Base-by-base conservation (phyloP, 495 filamentous ascomycete species). In the Aspergillus indologenus region DNA sequence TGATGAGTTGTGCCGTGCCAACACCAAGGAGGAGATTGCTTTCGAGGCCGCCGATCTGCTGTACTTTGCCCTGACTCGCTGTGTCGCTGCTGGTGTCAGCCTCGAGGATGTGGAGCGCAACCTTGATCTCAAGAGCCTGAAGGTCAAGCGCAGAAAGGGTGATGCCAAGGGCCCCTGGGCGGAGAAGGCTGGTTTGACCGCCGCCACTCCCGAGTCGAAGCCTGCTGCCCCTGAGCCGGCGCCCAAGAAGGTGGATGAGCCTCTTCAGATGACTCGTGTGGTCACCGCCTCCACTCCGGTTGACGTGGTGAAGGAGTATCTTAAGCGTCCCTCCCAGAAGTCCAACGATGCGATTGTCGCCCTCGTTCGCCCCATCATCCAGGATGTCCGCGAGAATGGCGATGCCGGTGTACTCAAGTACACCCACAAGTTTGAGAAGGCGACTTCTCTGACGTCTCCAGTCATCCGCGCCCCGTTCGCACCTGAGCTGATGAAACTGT, bases 371-470 rank as follows among this genome's bases (percentile, higher is more conserved):
- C 94, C 94, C 2, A 98, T 98, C 63, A 89, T 98, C 61, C 83
- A 90, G 45, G 90, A 90, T 59, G 85, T 98, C 49, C 87, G 85
- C 20, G 75, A 83, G 20, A 81, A 86, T 45, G 95, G 94, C 23
- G 94, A 98, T 72, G 85, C 87, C 61, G 94, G 88, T 1, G 79
- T 98, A 15, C 82, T 98, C 49, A 86, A 87, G 54, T 97, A 96
- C 67, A 97, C 94, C 0, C 90, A 96, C 81, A 93, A 94, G 75
- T 98, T 98, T 64, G 94, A 98, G 65, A 95, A 90, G 75, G 95
- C 94, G 1, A 93, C 87, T 0, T 92, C 89, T 0, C 77, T 98
- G 48, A 94, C 85, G 17, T 92, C 91, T 0, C 90, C 92, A 0
- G 91, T 98, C 43, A 77, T 98, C 59, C 83, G 81, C 54, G 93